Evolutionary conservation across 768 basidiomycete genomes (phyloP), one percentile per base, ranked within the genome.

Genomic region (Postia placenta): DNA sequence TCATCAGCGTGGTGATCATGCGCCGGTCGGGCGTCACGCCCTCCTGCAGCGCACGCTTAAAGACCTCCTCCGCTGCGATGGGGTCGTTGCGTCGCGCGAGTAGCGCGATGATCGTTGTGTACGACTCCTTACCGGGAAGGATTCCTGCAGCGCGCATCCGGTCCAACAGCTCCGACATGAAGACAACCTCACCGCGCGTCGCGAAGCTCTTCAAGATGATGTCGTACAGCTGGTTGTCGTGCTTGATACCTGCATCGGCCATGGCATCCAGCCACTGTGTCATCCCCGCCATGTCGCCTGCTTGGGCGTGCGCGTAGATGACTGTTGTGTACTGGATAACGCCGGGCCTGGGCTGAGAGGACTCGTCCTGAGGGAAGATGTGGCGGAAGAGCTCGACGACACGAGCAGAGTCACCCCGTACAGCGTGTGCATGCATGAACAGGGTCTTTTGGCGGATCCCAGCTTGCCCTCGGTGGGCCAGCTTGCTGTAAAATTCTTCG

Each of bases 1-100:
- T 80, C 81, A 97, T 82, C 42, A 95, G 64, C 5, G 85, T 68
- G 12, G 79, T 75, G 54, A 83, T 69, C 83, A 91, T 83, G 33
- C 63, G 67, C 28, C 72, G 69, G 61, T 88, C 83, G 2, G 85
- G 86, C 14, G 66, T 62, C 47, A 91, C 59, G 14, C 81, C 82
- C 33, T 84, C 80, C 14, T 64, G 59, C 39, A 89, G 42, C 0
- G 87, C 87, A 37, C 74, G 76, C 64, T 76, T 69, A 67, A 81
- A 90, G 42, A 88, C 64, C 11, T 72, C 71, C 59, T 88, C 82
- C 0, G 87, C 87, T 22, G 78, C 78, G 11, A 75, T 64, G 0
- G 78, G 69, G 59, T 92, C 87, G 48, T 72, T 71, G 40, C 78
- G 72, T 42, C 72, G 69, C 9, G 83, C 83, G 30, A 90, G 78